Percentiles rank a stretch among this genome's conserved stretches.
Evolutionary conservation across 441 rosid species (phyloP).

Genomic region (Adansonia rubrostipa): DNA sequence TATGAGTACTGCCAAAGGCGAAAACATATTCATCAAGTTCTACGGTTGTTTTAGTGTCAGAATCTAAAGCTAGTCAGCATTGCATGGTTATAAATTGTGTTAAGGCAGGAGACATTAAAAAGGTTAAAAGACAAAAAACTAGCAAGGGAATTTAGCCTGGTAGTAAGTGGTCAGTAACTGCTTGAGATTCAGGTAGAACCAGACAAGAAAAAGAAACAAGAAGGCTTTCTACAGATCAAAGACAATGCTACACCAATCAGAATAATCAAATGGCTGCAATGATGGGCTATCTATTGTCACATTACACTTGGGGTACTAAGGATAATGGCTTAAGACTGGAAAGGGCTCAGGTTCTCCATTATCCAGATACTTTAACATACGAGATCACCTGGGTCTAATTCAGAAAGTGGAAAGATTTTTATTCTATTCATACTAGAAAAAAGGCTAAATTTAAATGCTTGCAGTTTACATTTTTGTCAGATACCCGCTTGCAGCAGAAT

Average conservation of each 20-base stretch:
- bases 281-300: not conserved
- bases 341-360: not conserved
- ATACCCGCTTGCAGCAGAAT: not conserved
- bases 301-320: not conserved
- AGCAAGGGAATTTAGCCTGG: not conserved
- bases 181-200: not conserved
- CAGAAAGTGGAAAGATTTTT: not conserved
- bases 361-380: not conserved
- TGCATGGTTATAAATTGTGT: not conserved
- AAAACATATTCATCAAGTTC: not conserved
- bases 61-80: not conserved
- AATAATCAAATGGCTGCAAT: not conserved
- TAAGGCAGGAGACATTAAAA: not conserved
- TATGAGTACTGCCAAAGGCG: not conserved
- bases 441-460: not conserved
- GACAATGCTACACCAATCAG: not conserved
- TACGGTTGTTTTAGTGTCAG: not conserved
- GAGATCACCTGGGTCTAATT: not conserved
- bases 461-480: not conserved
- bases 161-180: not conserved
- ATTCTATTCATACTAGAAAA: not conserved
- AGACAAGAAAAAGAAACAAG: not conserved
- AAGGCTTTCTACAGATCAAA: not conserved
- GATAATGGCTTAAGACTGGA: not conserved
- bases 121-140: not conserved